Percentiles rank a stretch among this genome's conserved stretches.
Conservation (phyloP, 2,329 filamentous ascomycete species). For the Sordariomycetes sp. region DNA sequence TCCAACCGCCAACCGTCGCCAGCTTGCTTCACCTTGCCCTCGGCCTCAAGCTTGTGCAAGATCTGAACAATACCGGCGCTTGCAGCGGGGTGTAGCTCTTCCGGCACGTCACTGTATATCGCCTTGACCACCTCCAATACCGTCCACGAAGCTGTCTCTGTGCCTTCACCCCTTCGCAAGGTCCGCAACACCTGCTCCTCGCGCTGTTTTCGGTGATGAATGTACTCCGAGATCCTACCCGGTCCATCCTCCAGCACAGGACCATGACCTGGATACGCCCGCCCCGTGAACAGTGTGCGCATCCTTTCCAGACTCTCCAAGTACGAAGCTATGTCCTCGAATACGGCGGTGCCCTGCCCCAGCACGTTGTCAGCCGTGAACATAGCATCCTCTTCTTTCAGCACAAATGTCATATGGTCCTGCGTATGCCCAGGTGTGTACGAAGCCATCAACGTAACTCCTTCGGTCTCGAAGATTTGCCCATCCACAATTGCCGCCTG, state of each 20-base stretch:
- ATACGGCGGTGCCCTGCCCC: conserved; percentile 78
- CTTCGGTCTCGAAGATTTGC: conserved; percentile 45
- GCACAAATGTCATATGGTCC: conserved; percentile 72
- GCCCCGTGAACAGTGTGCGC: conserved; percentile 53
- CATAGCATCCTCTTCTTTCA: conserved; percentile 72
- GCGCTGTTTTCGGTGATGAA: conserved; percentile 67
- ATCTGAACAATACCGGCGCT: conserved; percentile 70
- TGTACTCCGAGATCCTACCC: conserved; percentile 70
- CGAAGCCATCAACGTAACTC: conserved; percentile 58
- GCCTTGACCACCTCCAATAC: conserved; percentile 78
- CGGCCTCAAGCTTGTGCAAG: conserved; percentile 65
- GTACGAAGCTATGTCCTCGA: conserved; percentile 66
- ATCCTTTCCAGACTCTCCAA: conserved; percentile 61
- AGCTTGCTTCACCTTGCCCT: conserved; percentile 52
- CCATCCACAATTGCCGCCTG: conserved; percentile 39
- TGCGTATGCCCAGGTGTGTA: conserved; percentile 60
- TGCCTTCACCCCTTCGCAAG: conserved; percentile 32
- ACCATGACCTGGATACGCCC: conserved; percentile 84
- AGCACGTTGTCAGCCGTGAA: conserved; percentile 88
- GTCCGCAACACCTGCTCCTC: conserved; percentile 69
- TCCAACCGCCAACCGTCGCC: conserved; percentile 15
- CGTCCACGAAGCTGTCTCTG: conserved; percentile 40
- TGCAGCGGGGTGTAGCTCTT: conserved; percentile 67
- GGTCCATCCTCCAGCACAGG: conserved; percentile 65
- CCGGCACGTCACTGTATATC: conserved; percentile 74